Evolutionary conservation across 176 grass and related monocot species (phyloP), one percentile per base, ranked within the genome.

Genomic region (Cenchrus fungigraminus): DNA sequence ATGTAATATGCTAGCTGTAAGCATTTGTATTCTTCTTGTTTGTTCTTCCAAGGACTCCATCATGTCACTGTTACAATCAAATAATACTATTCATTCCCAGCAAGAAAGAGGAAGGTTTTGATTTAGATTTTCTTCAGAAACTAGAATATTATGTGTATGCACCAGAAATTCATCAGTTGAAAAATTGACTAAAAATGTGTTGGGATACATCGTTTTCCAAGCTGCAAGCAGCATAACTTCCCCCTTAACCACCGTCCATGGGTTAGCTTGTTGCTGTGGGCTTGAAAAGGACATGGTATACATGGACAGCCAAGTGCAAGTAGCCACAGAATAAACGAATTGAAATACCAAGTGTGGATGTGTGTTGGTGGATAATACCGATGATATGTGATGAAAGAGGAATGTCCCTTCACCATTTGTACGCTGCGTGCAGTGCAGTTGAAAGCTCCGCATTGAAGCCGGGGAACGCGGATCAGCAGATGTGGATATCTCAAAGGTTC

Each of bases 371-470:
- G 83, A 85, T 78, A 60, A 60, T 58, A 60, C 64, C 64, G 63
- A 58, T 59, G 50, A 68, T 47, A 62, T 28, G 25, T 62, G 73
- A 73, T 73, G 68, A 28, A 52, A 69, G 40, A 60, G 63, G 74
- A 85, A 85, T 85, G 83, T 85, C 82, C 20, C 61, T 77, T 84
- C 57, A 61, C 53, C 50, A 69, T 85, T 58, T 63, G 80, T 73
- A 73, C 25, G 14, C 57, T 47, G 40, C 47, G 57, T 28, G 56
- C 37, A 64, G 76, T 78, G 58, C 22, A 64, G 57, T 64, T 49
- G 76, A 78, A 78, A 78, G 76, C 58, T 62, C 20, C 40, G 25
- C 1, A n/a, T 28, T 61, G 75, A 77, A 44, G 76, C 12, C 6
- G 3, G n/a, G 7, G 20, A 46, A 44, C 40, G 19, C 37, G 12